These are phyloP conservation scores for Phialophora expanda DNA, from an alignment of 2,329 filamentous ascomycete species.

Conservation along the genomic window DNA sequence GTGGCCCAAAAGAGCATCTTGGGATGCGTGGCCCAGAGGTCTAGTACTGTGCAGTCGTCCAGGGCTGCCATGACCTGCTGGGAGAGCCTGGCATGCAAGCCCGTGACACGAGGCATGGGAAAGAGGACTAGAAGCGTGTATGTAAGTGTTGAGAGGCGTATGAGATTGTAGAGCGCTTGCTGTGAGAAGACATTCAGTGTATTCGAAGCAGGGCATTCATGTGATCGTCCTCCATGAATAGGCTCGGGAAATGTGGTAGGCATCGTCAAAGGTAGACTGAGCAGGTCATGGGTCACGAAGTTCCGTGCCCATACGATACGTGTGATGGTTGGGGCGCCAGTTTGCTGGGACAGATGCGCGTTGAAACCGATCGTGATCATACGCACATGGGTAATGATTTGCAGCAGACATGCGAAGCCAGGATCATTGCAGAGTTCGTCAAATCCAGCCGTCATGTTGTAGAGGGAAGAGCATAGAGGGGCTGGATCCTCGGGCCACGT, in stretches of 20 bases:
- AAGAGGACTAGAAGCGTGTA: conserved; percentile 48
- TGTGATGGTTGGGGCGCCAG: conserved; percentile 13
- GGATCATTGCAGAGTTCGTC: neutral
- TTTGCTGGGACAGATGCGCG: conserved; percentile 1
- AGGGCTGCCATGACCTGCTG: conserved; percentile 41
- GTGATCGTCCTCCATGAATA: neutral
- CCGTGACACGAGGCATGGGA: conserved; percentile 46
- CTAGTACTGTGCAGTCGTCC: conserved; percentile 32
- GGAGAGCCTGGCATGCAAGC: conserved; percentile 43
- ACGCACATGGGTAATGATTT: conserved; percentile 9
- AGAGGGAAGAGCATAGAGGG: neutral
- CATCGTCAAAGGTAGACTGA: neutral
- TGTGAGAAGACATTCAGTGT: neutral
- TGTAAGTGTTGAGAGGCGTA: conserved; percentile 45
- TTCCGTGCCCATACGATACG: conserved; percentile 24
- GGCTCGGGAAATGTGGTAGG: neutral
- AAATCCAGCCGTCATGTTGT: conserved; percentile 10
- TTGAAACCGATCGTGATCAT: conserved; percentile 21
- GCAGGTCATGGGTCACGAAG: conserved; percentile 20
- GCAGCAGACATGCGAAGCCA: conserved; percentile 1
- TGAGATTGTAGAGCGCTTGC: conserved; percentile 43
- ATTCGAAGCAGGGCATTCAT: neutral
- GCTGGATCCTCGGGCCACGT: conserved; percentile 4
- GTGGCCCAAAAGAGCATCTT: conserved; percentile 46
- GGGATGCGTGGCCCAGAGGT: conserved; percentile 41